Conservation (phyloP, 805 yeast genomes). For the Metschnikowia henanensis region DNA sequence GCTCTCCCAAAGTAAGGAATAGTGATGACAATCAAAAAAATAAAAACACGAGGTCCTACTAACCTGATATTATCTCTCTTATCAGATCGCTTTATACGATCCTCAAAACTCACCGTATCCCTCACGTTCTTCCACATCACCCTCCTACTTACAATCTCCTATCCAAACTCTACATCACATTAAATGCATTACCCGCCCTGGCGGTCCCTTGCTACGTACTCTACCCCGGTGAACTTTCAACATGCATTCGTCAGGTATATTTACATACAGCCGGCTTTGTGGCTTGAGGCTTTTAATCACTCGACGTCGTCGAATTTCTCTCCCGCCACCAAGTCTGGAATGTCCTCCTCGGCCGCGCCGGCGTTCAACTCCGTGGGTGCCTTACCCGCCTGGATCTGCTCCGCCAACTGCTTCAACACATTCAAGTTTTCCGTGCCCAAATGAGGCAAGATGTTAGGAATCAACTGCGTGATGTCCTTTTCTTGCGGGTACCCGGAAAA, state of each 20-base stretch:
- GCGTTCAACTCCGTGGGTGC: constrained; percentile 45
- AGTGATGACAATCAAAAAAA: too few relatives aligned
- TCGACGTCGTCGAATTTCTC: constrained; percentile 75
- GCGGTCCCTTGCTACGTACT: neutral
- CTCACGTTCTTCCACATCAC: too few relatives aligned
- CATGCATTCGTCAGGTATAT: constrained; percentile 16
- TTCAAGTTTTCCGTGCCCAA: constrained; percentile 94
- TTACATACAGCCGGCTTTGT: constrained; percentile 10
- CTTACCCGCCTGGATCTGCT: constrained; percentile 72
- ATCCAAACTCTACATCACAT: too few relatives aligned
- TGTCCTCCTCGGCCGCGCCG: constrained; percentile 56
- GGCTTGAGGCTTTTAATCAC: constrained; percentile 24
- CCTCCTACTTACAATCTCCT: too few relatives aligned
- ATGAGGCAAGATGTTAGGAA: constrained; percentile 94
- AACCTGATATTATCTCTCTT: too few relatives aligned
- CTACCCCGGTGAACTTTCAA: neutral
- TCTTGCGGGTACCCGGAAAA: constrained; percentile 95
- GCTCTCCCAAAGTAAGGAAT: too few relatives aligned
- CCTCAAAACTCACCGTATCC: too few relatives aligned
- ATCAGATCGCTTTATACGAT: too few relatives aligned
- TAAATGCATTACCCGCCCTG: neutral
- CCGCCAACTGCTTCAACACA: constrained; percentile 85
- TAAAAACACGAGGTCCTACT: too few relatives aligned
- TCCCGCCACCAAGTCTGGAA: constrained; percentile 83
- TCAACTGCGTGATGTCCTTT: constrained; percentile 86